Evolutionary conservation across 495 filamentous ascomycete species (phyloP), one percentile per base, ranked within the genome.

Genomic region (Usnea hakonensis): DNA sequence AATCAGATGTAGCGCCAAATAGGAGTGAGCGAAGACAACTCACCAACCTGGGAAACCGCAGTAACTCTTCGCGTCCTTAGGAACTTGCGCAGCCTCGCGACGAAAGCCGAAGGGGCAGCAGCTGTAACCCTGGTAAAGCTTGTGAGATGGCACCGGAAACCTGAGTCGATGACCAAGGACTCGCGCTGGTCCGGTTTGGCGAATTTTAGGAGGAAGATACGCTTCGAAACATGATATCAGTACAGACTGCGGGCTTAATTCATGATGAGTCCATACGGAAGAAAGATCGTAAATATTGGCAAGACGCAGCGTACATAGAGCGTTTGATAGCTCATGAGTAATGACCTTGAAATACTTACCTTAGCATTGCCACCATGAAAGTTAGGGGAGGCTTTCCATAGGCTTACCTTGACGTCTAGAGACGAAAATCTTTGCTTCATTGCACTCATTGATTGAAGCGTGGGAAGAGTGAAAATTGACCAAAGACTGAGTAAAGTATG

Each of bases 371-470:
- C 17, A 36, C 23, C 16, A 33, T 32, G 21, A n/a, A 43, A 14
- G 0, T 9, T 16, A 2, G 44, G 19, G 10, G 44, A 14, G 10
- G 41, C n/a, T 19, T 0, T 58, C 23, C 7, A 37, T 19, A 44
- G 21, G 37, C 37, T 13, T 78, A 90, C 89, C 81, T 90, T 88
- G 65, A 96, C 89, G 72, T 96, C 92, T 55, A 96, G 76, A 4
- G 91, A 96, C 17, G 93, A 97, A 77, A 96, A 97, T 74, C 94
- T 82, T 72, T 97, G 94, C 81, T 98, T 98, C 94, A 98, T 98
- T 43, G 35, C 43, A 48, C 26, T 6, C 6, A n/a, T 6, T 13
- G 3, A 17, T 28, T n/a, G 3, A 36, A 19, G 21, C 1, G 32
- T 38, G 21, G 21, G n/a, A 19, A 23, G 10, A 2, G 16, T 44